A percentile compares a stretch with the other conserved stretches of the same genome.
These are phyloP conservation scores for Ampelomyces quisqualis DNA, from an alignment of 2,329 filamentous ascomycete genomes.

Conservation along the genomic window DNA sequence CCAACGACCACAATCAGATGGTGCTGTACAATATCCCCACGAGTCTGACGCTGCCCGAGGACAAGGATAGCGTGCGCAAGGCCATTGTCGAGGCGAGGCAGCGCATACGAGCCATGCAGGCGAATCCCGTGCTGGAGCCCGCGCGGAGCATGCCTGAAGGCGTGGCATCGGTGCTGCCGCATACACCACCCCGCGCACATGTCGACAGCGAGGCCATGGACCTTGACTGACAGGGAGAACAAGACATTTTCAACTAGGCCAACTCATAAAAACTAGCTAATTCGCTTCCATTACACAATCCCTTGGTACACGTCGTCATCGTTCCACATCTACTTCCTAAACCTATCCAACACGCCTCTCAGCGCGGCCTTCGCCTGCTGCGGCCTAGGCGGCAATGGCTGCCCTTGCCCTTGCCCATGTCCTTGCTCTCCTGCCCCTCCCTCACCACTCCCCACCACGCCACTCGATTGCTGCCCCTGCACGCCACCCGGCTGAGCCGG, in stretches of 20 bases:
- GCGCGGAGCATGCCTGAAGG: neutral
- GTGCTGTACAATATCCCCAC: constrained; percentile 81
- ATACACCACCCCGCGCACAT: constrained; percentile 14
- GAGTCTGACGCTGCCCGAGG: constrained; percentile 71
- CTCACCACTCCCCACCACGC: constrained; percentile 29
- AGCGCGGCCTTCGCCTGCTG: constrained; percentile 35
- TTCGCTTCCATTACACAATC: neutral
- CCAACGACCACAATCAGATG: constrained; percentile 59
- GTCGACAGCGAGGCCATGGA: constrained; percentile 67
- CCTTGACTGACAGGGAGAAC: constrained; percentile 51
- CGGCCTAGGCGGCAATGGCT: constrained; percentile 31
- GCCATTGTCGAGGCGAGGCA: constrained; percentile 79
- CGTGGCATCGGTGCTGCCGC: constrained; percentile 3
- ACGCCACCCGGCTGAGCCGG: neutral
- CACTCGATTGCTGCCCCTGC: constrained; percentile 32
- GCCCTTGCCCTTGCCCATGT: constrained; percentile 11
- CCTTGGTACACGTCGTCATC: neutral
- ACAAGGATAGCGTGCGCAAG: constrained; percentile 72
- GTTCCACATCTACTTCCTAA: constrained; percentile 23
- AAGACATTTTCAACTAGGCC: neutral
- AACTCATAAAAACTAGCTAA: neutral
- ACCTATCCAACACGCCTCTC: constrained; percentile 28
- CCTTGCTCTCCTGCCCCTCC: constrained; percentile 20
- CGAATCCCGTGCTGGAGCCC: constrained; percentile 29
- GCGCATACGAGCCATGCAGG: constrained; percentile 63